phyloP scores from a whole-genome alignment of 2,329 filamentous ascomycete genomes.

The Botrytis galanthina region DNA sequence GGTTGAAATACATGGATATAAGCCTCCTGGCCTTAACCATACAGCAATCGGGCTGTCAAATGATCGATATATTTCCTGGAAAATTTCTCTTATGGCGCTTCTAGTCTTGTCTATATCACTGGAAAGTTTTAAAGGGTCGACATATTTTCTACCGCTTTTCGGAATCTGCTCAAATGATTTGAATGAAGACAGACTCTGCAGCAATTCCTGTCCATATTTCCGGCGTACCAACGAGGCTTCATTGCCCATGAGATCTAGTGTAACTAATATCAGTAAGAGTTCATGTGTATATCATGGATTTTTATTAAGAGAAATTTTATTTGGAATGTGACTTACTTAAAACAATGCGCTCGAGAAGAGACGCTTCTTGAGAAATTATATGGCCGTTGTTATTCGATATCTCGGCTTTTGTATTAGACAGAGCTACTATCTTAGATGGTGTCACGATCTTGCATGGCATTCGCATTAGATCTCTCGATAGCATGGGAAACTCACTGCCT shows the following conservation, averaged over 20 bases:
- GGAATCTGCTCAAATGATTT: slow-evolving; percentile 5
- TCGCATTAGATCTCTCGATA: neutral
- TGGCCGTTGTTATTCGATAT: neutral
- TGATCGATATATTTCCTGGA: slow-evolving; percentile 15
- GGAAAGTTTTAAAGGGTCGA: neutral
- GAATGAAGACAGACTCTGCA: slow-evolving; percentile 40
- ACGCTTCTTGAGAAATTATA: neutral
- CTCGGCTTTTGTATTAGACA: no score
- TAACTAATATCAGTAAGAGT: neutral
- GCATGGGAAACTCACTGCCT: slow-evolving; percentile 20
- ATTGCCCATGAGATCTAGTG: neutral
- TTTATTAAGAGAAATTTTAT: neutral
- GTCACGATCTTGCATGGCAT: neutral
- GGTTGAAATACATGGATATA: slow-evolving; percentile 45
- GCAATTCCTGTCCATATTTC: slow-evolving; percentile 42
- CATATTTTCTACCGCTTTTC: neutral
- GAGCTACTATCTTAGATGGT: no score
- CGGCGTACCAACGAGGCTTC: slow-evolving; percentile 39
- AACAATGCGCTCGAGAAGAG: neutral
- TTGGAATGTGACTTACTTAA: neutral
- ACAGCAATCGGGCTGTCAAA: slow-evolving; percentile 18
- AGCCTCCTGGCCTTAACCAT: slow-evolving; percentile 43
- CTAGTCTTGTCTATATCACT: slow-evolving; percentile 14
- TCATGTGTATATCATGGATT: neutral
- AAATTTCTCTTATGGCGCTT: neutral